These are phyloP conservation scores for Astragalus membranaceus DNA, from an alignment of 306 rosid species.

Conservation along the genomic window DNA sequence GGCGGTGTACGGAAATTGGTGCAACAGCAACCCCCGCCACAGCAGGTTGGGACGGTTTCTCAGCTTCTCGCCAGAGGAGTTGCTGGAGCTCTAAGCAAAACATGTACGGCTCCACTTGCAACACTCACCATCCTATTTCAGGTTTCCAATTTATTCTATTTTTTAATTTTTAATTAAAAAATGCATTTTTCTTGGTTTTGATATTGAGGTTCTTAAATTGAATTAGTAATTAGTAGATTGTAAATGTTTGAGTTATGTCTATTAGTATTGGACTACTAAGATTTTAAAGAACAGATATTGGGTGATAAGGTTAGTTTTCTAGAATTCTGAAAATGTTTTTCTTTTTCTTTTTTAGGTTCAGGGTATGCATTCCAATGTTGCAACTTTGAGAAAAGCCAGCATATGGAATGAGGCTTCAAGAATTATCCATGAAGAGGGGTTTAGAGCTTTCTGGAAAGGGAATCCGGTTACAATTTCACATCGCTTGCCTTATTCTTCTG, in stretches of 20 bases:
- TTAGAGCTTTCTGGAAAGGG: conserved; percentile 98
- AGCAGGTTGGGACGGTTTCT: conserved; percentile 64
- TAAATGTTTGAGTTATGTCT: neutral
- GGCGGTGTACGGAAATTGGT: conserved; percentile 55
- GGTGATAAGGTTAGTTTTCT: neutral
- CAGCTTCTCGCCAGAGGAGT: conserved; percentile 95
- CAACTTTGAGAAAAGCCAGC: conserved; percentile 65
- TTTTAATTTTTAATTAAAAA: neutral
- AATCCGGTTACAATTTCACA: conserved; percentile 94
- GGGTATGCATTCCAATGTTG: conserved; percentile 92
- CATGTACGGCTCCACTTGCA: conserved; percentile 97
- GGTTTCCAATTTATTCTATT: no score
- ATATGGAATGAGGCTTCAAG: no score
- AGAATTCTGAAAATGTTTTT: neutral
- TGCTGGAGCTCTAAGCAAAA: conserved; percentile 88
- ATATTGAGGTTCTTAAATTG: neutral
- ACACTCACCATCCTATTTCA: conserved; percentile 93
- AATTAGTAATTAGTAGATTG: neutral
- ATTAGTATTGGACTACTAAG: neutral
- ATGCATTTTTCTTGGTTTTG: neutral
- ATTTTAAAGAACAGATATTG: neutral
- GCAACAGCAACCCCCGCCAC: conserved; percentile 45
- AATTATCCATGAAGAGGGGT: conserved; percentile 80
- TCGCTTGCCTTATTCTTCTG: conserved; percentile 89
- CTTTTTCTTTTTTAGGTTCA: conserved; percentile 64